phyloP scores from a whole-genome alignment of 441 rosid species.

The Bocquillonia castaneifolia region DNA sequence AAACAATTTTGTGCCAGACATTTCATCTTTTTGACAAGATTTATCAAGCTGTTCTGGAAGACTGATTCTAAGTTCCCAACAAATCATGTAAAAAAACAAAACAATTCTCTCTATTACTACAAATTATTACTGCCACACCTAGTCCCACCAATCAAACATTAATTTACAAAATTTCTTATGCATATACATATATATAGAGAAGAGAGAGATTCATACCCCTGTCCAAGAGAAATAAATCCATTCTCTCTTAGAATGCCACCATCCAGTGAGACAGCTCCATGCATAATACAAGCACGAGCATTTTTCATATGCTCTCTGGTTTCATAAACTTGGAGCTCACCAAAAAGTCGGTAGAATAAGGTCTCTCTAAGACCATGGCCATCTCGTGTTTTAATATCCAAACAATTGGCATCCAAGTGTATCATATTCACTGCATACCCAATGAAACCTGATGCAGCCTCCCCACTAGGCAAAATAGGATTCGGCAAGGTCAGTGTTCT shows the following conservation, averaged over 20 bases:
- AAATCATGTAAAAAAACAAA: too few relatives aligned
- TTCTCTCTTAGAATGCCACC: conserved; percentile 51
- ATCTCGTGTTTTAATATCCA: conserved; percentile 22
- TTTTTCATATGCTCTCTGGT: conserved; percentile 39
- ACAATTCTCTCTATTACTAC: not conserved
- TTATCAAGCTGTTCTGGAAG: too few relatives aligned
- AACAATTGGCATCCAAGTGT: conserved; percentile 24
- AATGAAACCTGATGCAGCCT: conserved; percentile 41
- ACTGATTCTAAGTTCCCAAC: too few relatives aligned
- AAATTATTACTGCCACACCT: not conserved
- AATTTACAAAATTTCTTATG: not conserved
- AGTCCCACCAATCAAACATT: not conserved
- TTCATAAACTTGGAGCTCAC: conserved; percentile 54
- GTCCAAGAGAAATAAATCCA: conserved; percentile 38
- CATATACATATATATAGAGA: too few relatives aligned
- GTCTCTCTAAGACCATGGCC: conserved; percentile 63
- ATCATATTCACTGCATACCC: conserved; percentile 73
- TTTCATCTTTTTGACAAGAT: too few relatives aligned
- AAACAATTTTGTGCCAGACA: too few relatives aligned
- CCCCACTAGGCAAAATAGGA: conserved; percentile 42
- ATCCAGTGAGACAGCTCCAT: conserved; percentile 55
- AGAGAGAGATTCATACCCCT: conserved; percentile 30
- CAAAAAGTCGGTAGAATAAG: conserved; percentile 42
- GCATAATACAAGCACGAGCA: conserved; percentile 34
- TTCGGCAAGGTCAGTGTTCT: conserved; percentile 40